Evolutionary conservation across 805 yeast genomes (phyloP), one percentile per base, ranked within the genome.

Genomic region (Torulaspora gathmanii): DNA sequence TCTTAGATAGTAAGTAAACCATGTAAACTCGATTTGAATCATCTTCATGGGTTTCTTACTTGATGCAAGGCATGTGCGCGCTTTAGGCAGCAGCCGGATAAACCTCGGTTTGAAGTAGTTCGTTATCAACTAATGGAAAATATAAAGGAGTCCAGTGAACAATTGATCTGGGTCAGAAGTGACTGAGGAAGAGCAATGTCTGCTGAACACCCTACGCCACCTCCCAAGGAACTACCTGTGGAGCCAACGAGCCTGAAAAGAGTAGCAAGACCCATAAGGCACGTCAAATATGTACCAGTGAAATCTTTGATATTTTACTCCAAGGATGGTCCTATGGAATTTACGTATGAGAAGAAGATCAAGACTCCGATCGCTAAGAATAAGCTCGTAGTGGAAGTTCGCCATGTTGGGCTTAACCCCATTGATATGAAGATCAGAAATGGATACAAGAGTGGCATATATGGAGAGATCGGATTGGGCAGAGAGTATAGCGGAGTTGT

Each of bases 401-500:
- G 69, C 37, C 77, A 77, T 46, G 80, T 78, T 1, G 77, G 83
- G 1, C 65, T 86, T 30, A 82, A 81, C 54, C 85, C 91, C 2
- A 70, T 77, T 40, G 95, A 85, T 57, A 56, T 81, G 52, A 73
- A 80, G 46, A 76, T 83, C 42, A 70, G 77, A 56, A 77, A 79
- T 56, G 73, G 78, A 31, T 80, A 79, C 55, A 58, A 71, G 13
- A 62, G 71, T 20, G 77, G 79, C 49, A 63, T 78, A 42, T 73
- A 71, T 44, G 75, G 78, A 33, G 77, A 74, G 46, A 74, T 79
- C 52, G 89, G 90, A 6, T 61, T 82, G 23, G 93, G 93, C 1
- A 75, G 83, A 54, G 90, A 83, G 51, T 85, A 76, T 60, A 68
- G 79, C 19, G 95, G 95, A 17, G 65, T 66, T 4, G 67, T 85